Base-by-base conservation (phyloP, 2,329 filamentous ascomycete genomes). In the Monilinia aucupariae region DNA sequence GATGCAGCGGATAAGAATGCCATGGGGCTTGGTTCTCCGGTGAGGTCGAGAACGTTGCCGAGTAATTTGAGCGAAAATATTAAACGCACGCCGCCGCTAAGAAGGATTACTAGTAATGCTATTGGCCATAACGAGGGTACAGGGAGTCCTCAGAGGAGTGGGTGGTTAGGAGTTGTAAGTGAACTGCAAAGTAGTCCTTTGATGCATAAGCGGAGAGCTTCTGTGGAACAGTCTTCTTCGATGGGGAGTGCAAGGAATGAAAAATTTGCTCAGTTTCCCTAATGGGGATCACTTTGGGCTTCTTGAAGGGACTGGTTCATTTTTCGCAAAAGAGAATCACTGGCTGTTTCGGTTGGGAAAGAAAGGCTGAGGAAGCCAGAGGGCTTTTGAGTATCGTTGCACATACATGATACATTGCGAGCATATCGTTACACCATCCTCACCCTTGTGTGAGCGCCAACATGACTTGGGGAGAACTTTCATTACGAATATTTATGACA, bases 141-240 rank as follows among this genome's bases (percentile, higher is more conserved):
- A 41, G 76, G 77, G 51, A 75, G 75, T 47, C 76, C 75, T 25
- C 82, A 84, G 59, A 80, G 80, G 61, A 75, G 76, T 65, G 83
- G 84, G 32, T 88, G 85, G 85, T 81, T 82, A 25, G 83, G 84
- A 32, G 84, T 88, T 7, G 82, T 88, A 27, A 77, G 82, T 61
- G 85, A 88, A 69, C 75, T 88, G 56, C 84, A 87, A 71, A 81
- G 76, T 62, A 85, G 82, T 30, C 85, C 85, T 2, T 73, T 81
- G 62, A 80, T 88, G 77, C 82, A 84, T 56, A 81, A 84, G 69
- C 79, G 85, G 20, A 84, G 84, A 70, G 82, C 83, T n/a, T 85
- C 82, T 9, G 82, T 87, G 69, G 85, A 87, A 73, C 78, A 62
- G 20, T 49, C 41, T n/a, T 62, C 59, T 9, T 55, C 51, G 10